Evolutionary conservation across 2,329 filamentous ascomycete genomes (phyloP), one percentile per base, ranked within the genome.

Genomic region (Emmonsiellopsis sp.): DNA sequence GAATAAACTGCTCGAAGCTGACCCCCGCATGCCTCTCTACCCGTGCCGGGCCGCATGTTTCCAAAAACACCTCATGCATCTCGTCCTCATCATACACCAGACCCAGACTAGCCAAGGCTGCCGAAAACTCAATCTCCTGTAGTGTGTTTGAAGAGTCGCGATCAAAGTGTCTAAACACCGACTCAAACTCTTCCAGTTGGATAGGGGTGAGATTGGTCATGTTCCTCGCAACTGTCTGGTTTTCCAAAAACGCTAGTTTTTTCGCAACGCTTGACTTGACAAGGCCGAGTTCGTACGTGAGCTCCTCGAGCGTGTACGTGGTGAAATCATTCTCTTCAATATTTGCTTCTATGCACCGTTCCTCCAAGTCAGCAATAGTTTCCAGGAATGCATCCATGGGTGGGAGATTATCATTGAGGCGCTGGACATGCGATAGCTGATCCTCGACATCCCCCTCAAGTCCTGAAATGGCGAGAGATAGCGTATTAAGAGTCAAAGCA

Each of bases 241-340:
- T 98, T 66, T 98, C 92, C 53, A 98, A 77, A 74, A 98, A 98
- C 43, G 87, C 86, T 53, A 97, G 81, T 73, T 98, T 98, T 77
- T 97, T 98, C 59, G 90, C 86, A 32, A 97, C 92, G 9, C 88
- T 93, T 33, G 87, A 86, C 67, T 90, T 91, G 54, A 97, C 93
- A 33, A 98, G 79, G 13, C 88, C 85, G 55, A 97, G 79, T 72
- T 98, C 93, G 72, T 98, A 98, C 56, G 84, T 84, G 42, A 98
- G 79, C 71, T 98, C 93, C 66, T 98, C 93, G 68, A 97, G 93
- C 8, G 92, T 95, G 72, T 97, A 97, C 7, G 92, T 97, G n/a
- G 93, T 98, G 70, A 93, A 97, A 74, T 98, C 93, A 70, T 98
- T 98, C 65, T 98, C 93, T 71, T 98, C 93, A 58, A 98, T 96